Base-by-base conservation (phyloP, 2,329 filamentous ascomycete genomes). In the Botrytis cinerea region DNA sequence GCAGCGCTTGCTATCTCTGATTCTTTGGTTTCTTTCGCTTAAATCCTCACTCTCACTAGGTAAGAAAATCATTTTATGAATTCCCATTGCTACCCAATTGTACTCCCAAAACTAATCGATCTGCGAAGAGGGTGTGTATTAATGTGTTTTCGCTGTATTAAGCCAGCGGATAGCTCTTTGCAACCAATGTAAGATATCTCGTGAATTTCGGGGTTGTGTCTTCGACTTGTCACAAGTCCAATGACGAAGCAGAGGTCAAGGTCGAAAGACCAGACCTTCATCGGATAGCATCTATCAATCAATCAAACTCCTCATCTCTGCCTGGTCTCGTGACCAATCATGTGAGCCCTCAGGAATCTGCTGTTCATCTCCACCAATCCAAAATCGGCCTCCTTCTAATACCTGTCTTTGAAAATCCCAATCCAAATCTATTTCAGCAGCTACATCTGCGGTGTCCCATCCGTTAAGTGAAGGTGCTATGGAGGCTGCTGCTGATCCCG, bases 231-330 rank as follows among this genome's bases (percentile, higher is more conserved):
- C 35, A 6, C 6, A 61, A 38, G 22, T 16, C 10, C 48, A 0
- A 14, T 51, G 25, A 38, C 12, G 12, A 40, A 25, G 35, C 35
- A 35, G 32, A 61, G 10, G 12, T 4, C 5, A 35, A 61, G 35
- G 6, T 61, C 35, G 35, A 40, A 51, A 12, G 12, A 25, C 48
- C 6, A 51, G 25, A n/a, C 48, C 48, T 16, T 51, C 48, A 51
- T 51, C 25, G 7, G 25, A 16, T n/a, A 6, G 12, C 48, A 51
- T 51, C 48, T n/a, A 57, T 57, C 14, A 57, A 66, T 75, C 79
- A 71, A 81, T 80, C 62, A 81, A 71, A 43, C 73, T 73, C 54
- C 78, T 73, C 79, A 80, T 81, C 76, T 81, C 80, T 16, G 62
- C 77, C 61, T 77, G 74, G 61, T 77, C 75, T 10, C 67, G 51